A percentile compares a stretch with the other conserved stretches of the same genome.
These are phyloP conservation scores for Neurospora sp. DNA, from an alignment of 2,329 filamentous ascomycete genomes.

Conservation along the genomic window DNA sequence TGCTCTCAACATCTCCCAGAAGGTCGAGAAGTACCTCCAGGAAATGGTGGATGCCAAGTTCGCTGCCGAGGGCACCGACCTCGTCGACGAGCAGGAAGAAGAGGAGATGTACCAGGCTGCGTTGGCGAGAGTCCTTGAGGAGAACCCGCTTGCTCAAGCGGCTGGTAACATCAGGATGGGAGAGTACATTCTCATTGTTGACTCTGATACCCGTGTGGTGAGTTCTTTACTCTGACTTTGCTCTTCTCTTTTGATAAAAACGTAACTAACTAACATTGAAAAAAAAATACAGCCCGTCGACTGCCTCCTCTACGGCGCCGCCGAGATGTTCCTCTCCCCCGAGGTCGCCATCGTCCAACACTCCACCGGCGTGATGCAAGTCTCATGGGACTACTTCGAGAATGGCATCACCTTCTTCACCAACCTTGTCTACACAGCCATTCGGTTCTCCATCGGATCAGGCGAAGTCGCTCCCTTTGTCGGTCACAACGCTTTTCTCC, in stretches of 20 bases:
- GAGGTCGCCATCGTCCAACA: constrained; percentile 65
- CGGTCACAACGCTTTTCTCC: constrained; percentile 66
- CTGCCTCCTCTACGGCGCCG: constrained; percentile 58
- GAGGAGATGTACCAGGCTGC: constrained; percentile 39
- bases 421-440: constrained; percentile 66
- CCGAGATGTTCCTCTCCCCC: constrained; percentile 59
- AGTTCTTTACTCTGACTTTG: not conserved
- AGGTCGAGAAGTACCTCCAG: constrained; percentile 50
- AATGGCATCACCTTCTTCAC: constrained; percentile 72
- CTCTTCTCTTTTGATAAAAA: not conserved
- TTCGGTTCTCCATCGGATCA: constrained; percentile 59
- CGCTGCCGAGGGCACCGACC: constrained; percentile 2
- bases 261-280: not conserved
- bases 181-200: constrained; percentile 56
- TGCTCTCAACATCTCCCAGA: constrained; percentile 50
- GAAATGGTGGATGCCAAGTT: constrained; percentile 22
- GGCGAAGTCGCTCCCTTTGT: constrained; percentile 69
- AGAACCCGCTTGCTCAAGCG: constrained; percentile 46
- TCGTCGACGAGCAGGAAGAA: constrained; percentile 31
- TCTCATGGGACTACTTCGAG: constrained; percentile 62
- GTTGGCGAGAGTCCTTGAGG: constrained; percentile 40
- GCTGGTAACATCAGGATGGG: constrained; percentile 52
- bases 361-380: constrained; percentile 67
- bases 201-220: constrained; percentile 56
- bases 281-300: constrained; percentile 37